These are phyloP conservation scores for Hyphopichia khmerensis DNA, from an alignment of 1,139 yeast species.

Conservation along the genomic window DNA sequence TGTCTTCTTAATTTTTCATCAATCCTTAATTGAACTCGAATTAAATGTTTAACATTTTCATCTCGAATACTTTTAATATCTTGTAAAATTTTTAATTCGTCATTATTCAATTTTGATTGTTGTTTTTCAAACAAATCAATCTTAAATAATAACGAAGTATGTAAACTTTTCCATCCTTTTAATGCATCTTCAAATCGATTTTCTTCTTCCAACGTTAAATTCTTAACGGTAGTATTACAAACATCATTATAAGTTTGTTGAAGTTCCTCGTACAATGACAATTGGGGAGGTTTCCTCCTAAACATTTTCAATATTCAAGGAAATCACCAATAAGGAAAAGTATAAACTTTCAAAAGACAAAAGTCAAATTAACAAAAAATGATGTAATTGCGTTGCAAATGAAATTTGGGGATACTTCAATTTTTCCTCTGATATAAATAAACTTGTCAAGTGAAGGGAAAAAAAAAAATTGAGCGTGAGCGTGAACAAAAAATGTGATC, in stretches of 20 bases:
- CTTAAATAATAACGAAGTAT: conserved; percentile 56
- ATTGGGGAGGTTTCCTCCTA: conserved; percentile 57
- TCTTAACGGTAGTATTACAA: conserved; percentile 56
- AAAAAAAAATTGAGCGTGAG: too few species aligned
- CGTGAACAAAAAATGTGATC: too few species aligned
- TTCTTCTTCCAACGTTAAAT: conserved; percentile 57
- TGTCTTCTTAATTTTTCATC: conserved; percentile 34
- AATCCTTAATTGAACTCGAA: conserved; percentile 40
- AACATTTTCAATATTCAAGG: conserved; percentile 33
- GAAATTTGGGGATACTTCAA: too few species aligned
- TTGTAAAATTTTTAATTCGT: conserved; percentile 41
- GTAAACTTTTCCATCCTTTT: conserved; percentile 71
- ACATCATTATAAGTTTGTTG: conserved; percentile 61
- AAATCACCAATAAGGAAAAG: too few species aligned
- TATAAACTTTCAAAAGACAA: too few species aligned
- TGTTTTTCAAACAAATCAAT: conserved; percentile 54
- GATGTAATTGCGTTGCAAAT: too few species aligned
- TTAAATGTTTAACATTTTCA: conserved; percentile 49
- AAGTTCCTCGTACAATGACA: conserved; percentile 52
- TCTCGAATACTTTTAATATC: conserved; percentile 52
- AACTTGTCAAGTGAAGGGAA: too few species aligned
- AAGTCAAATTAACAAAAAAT: too few species aligned
- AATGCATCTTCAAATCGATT: conserved; percentile 54
- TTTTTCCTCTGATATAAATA: too few species aligned
- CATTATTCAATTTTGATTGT: conserved; percentile 26